Evolutionary conservation across 805 yeast genomes (phyloP), one percentile per base, ranked within the genome.

Genomic region (Kluyveromyces nonfermentans): DNA sequence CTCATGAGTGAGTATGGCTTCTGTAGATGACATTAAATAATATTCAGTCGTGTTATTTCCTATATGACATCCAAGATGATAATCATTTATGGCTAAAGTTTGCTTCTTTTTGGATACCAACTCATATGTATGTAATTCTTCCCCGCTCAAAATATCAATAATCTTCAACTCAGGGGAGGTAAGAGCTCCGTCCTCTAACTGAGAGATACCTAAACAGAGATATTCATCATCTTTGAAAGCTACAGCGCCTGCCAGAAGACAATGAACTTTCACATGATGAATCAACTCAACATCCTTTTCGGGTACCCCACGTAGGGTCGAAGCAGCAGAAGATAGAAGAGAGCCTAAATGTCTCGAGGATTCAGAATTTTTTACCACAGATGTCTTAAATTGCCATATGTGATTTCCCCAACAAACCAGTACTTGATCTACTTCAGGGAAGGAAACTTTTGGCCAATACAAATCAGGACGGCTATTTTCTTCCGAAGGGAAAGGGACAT

Each of bases 351-450:
- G 51, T 7, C 46, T 46, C 17, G 46, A 40, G 25, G 42, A 50
- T 9, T 56, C 56, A 2, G 48, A 42, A 20, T 49, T 38, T 37
- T 52, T 60, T 36, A 45, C 50, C 46, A 62, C 45, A 5, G 73
- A 68, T 7, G 78, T 63, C 46, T 78, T 70, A 32, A 87, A 63
- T 17, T 73, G 66, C 94, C 95, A 89, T 2, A 90, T 69, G 49
- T 79, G 74, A 48, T 77, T 72, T 2, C 78, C 84, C 97, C 97
- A 93, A 0, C 89, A 95, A 20, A 93, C 72, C 1, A 85, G 62
- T 9, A 87, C 67, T 47, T 85, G 62, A 55, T 82, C 83, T 2
- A 72, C 64, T 52, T 81, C 94, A 0, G 81, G 78, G 43, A 72
- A 71, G 45, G 77, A 77, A 3, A 85, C 73, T 39, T 84, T 73